These are phyloP conservation scores for Schizosaccharomyces versatilis DNA, from an alignment of 1,139 yeast genomes.

Conservation along the genomic window DNA sequence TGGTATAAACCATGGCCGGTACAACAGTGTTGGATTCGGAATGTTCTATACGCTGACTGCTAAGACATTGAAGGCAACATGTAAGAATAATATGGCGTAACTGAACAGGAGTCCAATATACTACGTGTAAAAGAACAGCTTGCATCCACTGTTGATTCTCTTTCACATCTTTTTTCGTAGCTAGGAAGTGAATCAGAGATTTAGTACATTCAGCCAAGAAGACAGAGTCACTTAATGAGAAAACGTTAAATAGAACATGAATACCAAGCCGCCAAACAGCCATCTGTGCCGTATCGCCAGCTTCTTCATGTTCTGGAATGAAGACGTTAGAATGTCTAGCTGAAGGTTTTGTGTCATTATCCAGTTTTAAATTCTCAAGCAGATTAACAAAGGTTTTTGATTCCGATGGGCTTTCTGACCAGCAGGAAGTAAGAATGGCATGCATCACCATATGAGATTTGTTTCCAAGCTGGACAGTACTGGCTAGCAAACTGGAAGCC, in stretches of 20 bases:
- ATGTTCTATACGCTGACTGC: background rate
- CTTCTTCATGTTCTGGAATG: slow-evolving; percentile 1
- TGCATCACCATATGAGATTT: background rate
- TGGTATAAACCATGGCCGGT: background rate
- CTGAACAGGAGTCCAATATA: slow-evolving; percentile 1
- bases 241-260: background rate
- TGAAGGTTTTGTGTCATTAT: background rate
- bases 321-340: background rate
- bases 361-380: background rate
- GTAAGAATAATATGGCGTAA: background rate
- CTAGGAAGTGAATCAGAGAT: background rate
- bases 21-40: background rate
- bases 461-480: background rate
- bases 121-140: background rate
- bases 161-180: background rate
- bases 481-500: background rate
- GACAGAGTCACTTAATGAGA: background rate
- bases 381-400: background rate
- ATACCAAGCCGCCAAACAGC: background rate
- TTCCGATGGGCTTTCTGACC: background rate
- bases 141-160: background rate
- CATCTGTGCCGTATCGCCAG: background rate
- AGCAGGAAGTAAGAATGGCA: background rate
- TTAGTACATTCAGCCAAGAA: background rate
- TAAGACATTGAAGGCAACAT: background rate